A percentile compares a stretch with the other conserved stretches of the same genome.
These are phyloP conservation scores for Pythium rishiriense DNA, from an alignment of 352 stramenopile species.

Conservation along the genomic window DNA sequence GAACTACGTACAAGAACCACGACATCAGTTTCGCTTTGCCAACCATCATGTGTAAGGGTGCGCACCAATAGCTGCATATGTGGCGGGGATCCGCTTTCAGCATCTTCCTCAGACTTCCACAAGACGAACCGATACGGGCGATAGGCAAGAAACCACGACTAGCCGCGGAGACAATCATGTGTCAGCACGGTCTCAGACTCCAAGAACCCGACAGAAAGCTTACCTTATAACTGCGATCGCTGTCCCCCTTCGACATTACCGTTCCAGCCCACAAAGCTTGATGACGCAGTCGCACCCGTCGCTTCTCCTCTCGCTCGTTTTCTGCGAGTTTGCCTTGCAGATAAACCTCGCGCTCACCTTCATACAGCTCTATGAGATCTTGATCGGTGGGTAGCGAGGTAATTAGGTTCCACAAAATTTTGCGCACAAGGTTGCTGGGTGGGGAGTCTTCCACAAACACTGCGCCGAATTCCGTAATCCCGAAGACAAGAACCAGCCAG, in stretches of 20 bases:
- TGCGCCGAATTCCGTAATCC: slow-evolving; percentile 74
- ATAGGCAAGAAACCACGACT: slow-evolving; percentile 44
- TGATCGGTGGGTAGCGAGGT: slow-evolving; percentile 80
- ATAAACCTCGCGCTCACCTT: slow-evolving; percentile 62
- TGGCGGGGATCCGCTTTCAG: slow-evolving; percentile 51
- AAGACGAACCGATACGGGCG: slow-evolving; percentile 75
- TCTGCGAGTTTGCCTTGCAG: slow-evolving; percentile 44
- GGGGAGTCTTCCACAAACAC: slow-evolving; percentile 77
- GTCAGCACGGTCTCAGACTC: slow-evolving; percentile 3
- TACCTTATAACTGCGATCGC: slow-evolving; percentile 73
- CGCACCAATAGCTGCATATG: slow-evolving; percentile 65
- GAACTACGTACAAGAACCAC: slow-evolving; percentile 39
- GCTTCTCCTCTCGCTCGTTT: slow-evolving; percentile 52
- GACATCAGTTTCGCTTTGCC: not conserved
- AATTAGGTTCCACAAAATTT: slow-evolving; percentile 81
- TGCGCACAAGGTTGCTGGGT: slow-evolving; percentile 74
- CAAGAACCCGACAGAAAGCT: not conserved
- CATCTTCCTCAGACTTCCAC: slow-evolving; percentile 80
- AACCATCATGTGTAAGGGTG: not conserved
- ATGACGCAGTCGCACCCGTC: slow-evolving; percentile 51
- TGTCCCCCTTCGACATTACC: slow-evolving; percentile 61
- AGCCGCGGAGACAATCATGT: not conserved
- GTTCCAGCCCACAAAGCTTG: slow-evolving; percentile 70
- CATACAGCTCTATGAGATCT: slow-evolving; percentile 79
- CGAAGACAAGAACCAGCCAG: slow-evolving; percentile 76